Evolutionary conservation across 2,329 filamentous ascomycete species (phyloP).

Genomic region (Clonostachys sp.): DNA sequence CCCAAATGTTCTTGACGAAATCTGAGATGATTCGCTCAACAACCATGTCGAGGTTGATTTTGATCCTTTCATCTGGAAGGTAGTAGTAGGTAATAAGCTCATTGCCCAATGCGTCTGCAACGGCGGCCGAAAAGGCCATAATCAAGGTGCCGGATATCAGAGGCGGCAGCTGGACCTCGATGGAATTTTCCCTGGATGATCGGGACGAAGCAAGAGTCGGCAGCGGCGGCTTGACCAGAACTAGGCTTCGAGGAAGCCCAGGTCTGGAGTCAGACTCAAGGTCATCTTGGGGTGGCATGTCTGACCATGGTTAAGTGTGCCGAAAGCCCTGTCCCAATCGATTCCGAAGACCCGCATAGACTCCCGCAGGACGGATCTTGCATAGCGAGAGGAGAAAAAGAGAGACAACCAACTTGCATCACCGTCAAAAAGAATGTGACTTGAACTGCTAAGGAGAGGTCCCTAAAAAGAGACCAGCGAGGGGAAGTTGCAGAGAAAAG

Average conservation of each 20-base stretch:
- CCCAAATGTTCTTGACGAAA: constrained; percentile 25
- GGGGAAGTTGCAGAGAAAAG: too few relatives aligned
- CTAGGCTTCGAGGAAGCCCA: constrained; percentile 4
- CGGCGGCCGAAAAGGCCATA: constrained; percentile 24
- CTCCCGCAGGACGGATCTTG: too few relatives aligned
- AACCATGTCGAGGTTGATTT: constrained; percentile 26
- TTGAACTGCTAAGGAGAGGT: too few relatives aligned
- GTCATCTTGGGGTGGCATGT: constrained; percentile 18
- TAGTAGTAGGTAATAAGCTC: constrained; percentile 31
- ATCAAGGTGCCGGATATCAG: constrained; percentile 26
- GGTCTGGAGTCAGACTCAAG: constrained; percentile 15
- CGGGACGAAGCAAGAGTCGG: constrained; percentile 19
- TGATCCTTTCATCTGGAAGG: constrained; percentile 20
- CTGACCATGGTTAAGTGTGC: constrained; percentile 14
- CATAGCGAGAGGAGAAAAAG: too few relatives aligned
- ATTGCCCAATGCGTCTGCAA: constrained; percentile 25
- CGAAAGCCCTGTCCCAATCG: too few relatives aligned
- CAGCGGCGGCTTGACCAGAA: constrained; percentile 23
- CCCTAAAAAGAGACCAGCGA: too few relatives aligned
- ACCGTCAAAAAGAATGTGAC: too few relatives aligned
- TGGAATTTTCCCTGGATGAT: constrained; percentile 18
- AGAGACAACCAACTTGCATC: too few relatives aligned
- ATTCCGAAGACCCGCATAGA: too few relatives aligned
- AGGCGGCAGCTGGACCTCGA: constrained; percentile 25
- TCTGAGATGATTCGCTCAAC: constrained; percentile 24